A percentile compares a stretch with the other conserved stretches of the same genome.
Conservation (phyloP, 257 asterid genomes). For the Ilex asprella region DNA sequence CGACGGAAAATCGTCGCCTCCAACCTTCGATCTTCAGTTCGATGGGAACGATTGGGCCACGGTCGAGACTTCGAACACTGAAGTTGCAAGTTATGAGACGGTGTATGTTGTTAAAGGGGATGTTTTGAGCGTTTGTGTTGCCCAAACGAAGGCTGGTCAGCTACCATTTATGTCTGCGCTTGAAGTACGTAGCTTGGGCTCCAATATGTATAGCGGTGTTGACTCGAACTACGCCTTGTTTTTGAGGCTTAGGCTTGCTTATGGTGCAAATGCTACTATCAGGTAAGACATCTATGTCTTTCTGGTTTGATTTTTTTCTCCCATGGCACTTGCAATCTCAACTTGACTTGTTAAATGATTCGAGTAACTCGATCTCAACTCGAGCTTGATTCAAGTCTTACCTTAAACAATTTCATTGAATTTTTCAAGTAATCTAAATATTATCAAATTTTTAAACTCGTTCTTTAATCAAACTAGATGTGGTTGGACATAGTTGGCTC, state of each 20-base stretch:
- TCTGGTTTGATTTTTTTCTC: no score
- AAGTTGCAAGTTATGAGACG: conserved; percentile 27
- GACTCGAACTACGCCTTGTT: conserved; percentile 24
- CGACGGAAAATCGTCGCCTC: conserved; percentile 47
- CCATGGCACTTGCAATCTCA: no score
- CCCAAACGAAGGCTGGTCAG: conserved; percentile 34
- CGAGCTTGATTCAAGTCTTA: no score
- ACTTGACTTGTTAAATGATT: no score
- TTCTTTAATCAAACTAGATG: no score
- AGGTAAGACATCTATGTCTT: conserved; percentile 21
- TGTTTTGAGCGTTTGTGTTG: conserved; percentile 44
- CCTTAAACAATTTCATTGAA: no score
- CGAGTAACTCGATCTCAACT: no score
- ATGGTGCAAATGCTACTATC: conserved; percentile 42
- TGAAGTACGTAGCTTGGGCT: conserved; percentile 47
- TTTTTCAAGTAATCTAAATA: no score
- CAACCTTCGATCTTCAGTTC: conserved; percentile 43
- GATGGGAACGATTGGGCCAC: conserved; percentile 52
- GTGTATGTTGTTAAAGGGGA: conserved; percentile 29
- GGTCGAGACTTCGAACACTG: conserved; percentile 21
- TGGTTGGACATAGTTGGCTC: no score
- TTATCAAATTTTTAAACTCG: no score
- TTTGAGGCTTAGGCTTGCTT: conserved; percentile 37
- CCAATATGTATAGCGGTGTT: conserved; percentile 31
- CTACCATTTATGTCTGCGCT: conserved; percentile 58